Evolutionary conservation across 257 asterid species (phyloP), one percentile per base, ranked within the genome.

Genomic region (Petrea volubilis): DNA sequence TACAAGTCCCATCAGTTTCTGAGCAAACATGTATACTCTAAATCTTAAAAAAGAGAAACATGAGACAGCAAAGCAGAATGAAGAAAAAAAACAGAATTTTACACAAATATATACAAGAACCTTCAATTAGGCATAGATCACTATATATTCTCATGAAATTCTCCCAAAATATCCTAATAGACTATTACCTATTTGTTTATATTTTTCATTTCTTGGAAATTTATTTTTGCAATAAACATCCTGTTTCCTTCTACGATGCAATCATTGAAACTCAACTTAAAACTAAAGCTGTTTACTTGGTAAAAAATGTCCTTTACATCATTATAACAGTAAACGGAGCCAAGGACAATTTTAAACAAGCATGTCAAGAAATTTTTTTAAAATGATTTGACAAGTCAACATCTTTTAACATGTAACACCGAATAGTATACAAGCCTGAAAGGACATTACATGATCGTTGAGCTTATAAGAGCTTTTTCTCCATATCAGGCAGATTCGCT

Each of bases 1-100:
- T 47, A 74, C 55, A 53, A 8, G 24, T 34, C 68, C 46, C 60
- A 50, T 77, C 43, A 77, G 51, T 51, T 70, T 73, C 74, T 43
- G 67, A 50, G 49, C 41, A 56, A 23, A 44, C 59, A 64, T 33
- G 50, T 4, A 3, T 7, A 15, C 64, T 15, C 20, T 38, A 27
- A 15, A 56, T 3, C 21, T 24, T 14, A 27, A 51, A 38, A 36
- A 52, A 36, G 50, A 53, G n/a, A 24, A 9, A 12, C 31, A 33
- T 13, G 15, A 52, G 23, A 14, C 8, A 15, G 70, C 43, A 28
- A 7, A 41, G 14, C 9, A 64, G 44, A 11, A 11, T n/a, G n/a
- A n/a, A n/a, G n/a, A n/a, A n/a, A 44, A 9, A 43, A 33, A 33
- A 33, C 7, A 33, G 2, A 33, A 33, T 33, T 33, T 33, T 33